phyloP scores from a whole-genome alignment of 306 rosid species.

The Arachis hypogaea region DNA sequence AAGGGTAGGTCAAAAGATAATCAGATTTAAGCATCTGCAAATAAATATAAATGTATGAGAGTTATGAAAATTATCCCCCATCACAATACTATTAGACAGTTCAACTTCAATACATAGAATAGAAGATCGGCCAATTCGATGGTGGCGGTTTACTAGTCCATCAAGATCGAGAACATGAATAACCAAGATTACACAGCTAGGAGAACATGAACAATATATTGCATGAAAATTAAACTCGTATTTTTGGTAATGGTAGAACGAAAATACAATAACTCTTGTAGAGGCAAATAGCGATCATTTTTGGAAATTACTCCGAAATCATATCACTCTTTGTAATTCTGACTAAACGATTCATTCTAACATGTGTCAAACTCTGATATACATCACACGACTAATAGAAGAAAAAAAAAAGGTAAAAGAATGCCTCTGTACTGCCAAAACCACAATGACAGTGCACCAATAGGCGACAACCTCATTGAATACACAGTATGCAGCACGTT shows the following conservation, averaged over 20 bases:
- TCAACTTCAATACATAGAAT: background rate
- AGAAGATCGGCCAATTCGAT: background rate
- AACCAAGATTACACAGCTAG: conserved; percentile 20
- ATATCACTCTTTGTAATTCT: conserved; percentile 63
- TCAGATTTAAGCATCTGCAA: background rate
- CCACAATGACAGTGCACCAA: conserved; percentile 68
- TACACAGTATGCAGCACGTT: conserved; percentile 61
- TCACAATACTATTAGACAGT: background rate
- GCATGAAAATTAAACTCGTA: too few species aligned
- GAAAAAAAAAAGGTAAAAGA: conserved; percentile 45
- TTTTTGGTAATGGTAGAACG: too few species aligned
- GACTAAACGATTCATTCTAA: conserved; percentile 56
- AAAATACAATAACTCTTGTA: conserved; percentile 17
- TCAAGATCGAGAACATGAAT: background rate
- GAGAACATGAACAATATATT: background rate
- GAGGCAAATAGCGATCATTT: conserved; percentile 20
- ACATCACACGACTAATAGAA: conserved; percentile 48
- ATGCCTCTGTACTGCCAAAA: conserved; percentile 77
- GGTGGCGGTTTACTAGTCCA: background rate
- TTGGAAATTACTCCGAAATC: conserved; percentile 52
- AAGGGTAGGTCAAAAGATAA: background rate
- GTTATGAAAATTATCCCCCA: background rate
- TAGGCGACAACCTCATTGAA: conserved; percentile 53
- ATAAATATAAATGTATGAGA: background rate
- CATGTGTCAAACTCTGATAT: conserved; percentile 59